Base-by-base conservation (phyloP, 768 basidiomycete genomes). In the Pluteus cervinus region DNA sequence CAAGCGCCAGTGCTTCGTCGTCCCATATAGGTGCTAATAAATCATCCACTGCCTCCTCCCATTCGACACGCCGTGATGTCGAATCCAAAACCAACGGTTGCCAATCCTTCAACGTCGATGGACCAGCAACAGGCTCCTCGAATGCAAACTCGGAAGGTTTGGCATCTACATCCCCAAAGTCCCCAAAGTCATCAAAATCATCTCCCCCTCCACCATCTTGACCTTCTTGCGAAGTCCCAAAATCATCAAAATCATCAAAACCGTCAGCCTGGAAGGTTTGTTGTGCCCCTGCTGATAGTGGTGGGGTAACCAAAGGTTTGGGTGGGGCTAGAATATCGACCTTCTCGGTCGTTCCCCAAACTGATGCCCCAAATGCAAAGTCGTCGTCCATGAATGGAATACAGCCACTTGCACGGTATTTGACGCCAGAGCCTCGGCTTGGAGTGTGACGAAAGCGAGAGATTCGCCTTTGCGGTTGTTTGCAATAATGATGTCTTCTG, bases 161-260 rank as follows among this genome's bases (percentile, higher is more conserved):
- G 16, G 48, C 51, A 23, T 61, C 65, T 55, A 71, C 77, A 45
- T 86, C 86, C 48, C 79, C 86, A 57, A 90, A 90, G 52, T 91
- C 90, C 12, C 82, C 87, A 58, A 90, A 90, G 47, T 90, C 87
- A 34, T 79, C 86, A 58, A 88, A 88, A 41, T 88, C 86, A 47
- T 88, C 89, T 31, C 85, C 81, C 10, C 65, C 71, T 2, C 48
- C 60, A n/a, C 59, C 66, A 11, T 70, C 68, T 36, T 50, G 49
- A 3, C 60, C 60, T 23, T 74, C 73, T 45, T 53, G 52, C 31
- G 66, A 52, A 5, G 57, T 63, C 28, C 71, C 75, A 55, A 83
- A 82, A 40, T 77, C 77, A 41, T 81, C 73, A 49, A 79, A 79
- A 37, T 78, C 76, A 39, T 80, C 73, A 48, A 73, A 64, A 42